Evolutionary conservation across 495 filamentous ascomycete species (phyloP).

Genomic region (Choiromyces venosus): DNA sequence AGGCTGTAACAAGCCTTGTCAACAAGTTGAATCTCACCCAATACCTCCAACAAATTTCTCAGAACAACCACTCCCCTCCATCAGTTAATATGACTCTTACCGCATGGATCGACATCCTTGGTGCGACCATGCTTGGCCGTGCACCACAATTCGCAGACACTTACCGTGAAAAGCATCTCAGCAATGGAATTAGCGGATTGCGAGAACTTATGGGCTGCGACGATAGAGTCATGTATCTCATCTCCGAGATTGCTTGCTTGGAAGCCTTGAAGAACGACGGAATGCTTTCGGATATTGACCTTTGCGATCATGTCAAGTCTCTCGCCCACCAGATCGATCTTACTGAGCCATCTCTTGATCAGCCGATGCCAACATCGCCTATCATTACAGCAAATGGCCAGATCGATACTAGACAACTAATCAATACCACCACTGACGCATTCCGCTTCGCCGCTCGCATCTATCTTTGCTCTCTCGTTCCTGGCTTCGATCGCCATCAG

Average conservation of each 20-base stretch:
- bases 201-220: slow-evolving; percentile 97
- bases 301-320: slow-evolving; percentile 76
- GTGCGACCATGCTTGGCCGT: slow-evolving; percentile 81
- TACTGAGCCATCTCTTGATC: slow-evolving; percentile 57
- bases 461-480: slow-evolving; percentile 89
- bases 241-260: slow-evolving; percentile 93
- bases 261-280: slow-evolving; percentile 79
- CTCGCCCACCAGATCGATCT: slow-evolving; percentile 76
- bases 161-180: slow-evolving; percentile 85
- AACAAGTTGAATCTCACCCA: slow-evolving; percentile 74
- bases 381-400: slow-evolving; percentile 54
- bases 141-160: slow-evolving; percentile 83
- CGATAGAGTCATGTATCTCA: slow-evolving; percentile 94
- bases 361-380: slow-evolving; percentile 47
- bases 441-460: slow-evolving; percentile 91
- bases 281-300: slow-evolving; percentile 67
- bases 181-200: slow-evolving; percentile 64
- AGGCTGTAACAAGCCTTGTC: slow-evolving; percentile 76
- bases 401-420: slow-evolving; percentile 74
- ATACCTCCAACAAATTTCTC: slow-evolving; percentile 53
- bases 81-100: slow-evolving; percentile 94
- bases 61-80: slow-evolving; percentile 55
- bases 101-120: slow-evolving; percentile 95
- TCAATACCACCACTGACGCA: slow-evolving; percentile 76
- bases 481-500: slow-evolving; percentile 70